These are phyloP conservation scores for Orbilia brochopaga DNA, from an alignment of 2,329 filamentous ascomycete genomes.

Conservation along the genomic window DNA sequence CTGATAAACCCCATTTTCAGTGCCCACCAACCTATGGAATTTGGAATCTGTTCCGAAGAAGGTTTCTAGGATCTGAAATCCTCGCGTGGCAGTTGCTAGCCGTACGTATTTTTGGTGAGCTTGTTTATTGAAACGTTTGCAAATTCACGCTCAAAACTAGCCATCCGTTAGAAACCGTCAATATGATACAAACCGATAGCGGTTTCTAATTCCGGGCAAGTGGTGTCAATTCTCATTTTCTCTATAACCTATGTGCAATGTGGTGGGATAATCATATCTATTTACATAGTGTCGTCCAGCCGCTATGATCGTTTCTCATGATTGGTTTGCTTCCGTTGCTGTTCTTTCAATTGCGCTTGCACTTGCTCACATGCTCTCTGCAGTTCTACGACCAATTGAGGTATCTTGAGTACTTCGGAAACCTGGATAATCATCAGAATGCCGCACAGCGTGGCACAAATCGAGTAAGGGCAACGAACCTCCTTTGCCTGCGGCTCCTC, in stretches of 20 bases:
- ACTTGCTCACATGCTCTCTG: slow-evolving; percentile 80
- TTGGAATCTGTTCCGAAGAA: no score
- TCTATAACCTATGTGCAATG: neutral
- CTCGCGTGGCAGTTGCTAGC: no score
- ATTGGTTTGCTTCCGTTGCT: slow-evolving; percentile 36
- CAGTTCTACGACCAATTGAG: slow-evolving; percentile 73
- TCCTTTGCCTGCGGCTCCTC: slow-evolving; percentile 56
- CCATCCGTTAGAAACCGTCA: neutral
- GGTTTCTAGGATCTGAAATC: no score
- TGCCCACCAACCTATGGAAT: neutral
- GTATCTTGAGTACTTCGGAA: slow-evolving; percentile 69
- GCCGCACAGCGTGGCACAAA: neutral
- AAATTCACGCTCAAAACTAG: neutral
- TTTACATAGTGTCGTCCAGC: neutral
- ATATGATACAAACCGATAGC: neutral
- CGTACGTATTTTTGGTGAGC: neutral
- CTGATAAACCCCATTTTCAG: neutral
- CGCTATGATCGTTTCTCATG: neutral
- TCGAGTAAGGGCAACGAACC: slow-evolving; percentile 18
- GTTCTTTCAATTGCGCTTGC: slow-evolving; percentile 57
- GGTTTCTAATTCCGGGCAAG: neutral
- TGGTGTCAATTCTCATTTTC: neutral
- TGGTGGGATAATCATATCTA: neutral
- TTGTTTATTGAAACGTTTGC: neutral
- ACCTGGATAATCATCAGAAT: slow-evolving; percentile 58